Base-by-base conservation (phyloP, 140 eudicot genomes). In the Cichorium intybus region DNA sequence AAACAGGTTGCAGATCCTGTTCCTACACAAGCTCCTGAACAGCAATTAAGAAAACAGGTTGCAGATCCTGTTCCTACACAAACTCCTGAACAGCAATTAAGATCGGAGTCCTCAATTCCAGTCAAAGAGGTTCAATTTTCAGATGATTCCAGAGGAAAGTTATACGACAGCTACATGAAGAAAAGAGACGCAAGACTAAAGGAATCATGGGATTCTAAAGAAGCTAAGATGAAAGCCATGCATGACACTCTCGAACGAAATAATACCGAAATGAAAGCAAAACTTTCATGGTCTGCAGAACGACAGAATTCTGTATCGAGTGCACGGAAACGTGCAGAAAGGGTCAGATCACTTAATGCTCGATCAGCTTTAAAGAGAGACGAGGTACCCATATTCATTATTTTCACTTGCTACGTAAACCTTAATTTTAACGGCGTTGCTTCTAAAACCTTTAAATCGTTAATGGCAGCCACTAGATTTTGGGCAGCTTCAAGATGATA, bases 171-270 rank as follows among this genome's bases (percentile, higher is more conserved):
- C 31, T 90, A 90, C 80, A 76, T 87, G 82, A 91, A 87, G 77
- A 90, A 80, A 78, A 78, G 97, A 81, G 82, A 90, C 81, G 85
- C 74, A 58, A 82, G 83, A 49, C 75, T 90, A 39, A 85, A 60
- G 76, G 95, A 82, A 71, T 88, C 83, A 55, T 90, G 95, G 97
- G 77, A 84, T 72, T 82, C 88, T 28, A 87, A 90, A 68, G 97
- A 90, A 82, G 96, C 97, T 10, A 75, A 73, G 72, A 65, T 87
- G 80, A 89, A 81, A 77, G 82, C 84, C 29, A 79, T 90, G 97
- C 85, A 84, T 33, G 91, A 84, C 68, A 78, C 72, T 53, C 76
- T 90, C 56, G 95, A 90, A 66, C 71, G 78, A 53, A 81, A 78
- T 71, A 84, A 75, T 62, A 72, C 88, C 39, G 96, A 87, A 68